These are phyloP conservation scores for Symbiotaphrina buchneri DNA, from an alignment of 495 filamentous ascomycete species.

Conservation along the genomic window DNA sequence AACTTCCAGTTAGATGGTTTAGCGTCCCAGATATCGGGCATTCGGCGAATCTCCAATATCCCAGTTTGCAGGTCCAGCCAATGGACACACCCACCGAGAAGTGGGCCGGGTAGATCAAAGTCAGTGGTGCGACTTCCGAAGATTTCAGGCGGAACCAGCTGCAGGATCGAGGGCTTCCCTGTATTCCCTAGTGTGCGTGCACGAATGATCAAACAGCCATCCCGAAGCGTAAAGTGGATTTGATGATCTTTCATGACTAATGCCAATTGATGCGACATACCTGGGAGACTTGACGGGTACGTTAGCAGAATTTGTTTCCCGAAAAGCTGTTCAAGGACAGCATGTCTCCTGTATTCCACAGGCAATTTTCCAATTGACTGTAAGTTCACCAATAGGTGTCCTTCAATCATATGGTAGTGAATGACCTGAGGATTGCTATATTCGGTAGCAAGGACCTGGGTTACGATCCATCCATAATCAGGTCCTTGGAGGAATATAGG, in stretches of 20 bases:
- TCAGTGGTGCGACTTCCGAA: constrained; percentile 8
- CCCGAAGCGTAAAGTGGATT: constrained; percentile 25
- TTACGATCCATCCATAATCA: constrained; percentile 14
- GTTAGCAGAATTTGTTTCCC: constrained; percentile 19
- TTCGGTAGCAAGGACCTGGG: constrained; percentile 7
- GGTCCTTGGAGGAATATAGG: constrained; percentile 9
- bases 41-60: constrained; percentile 11
- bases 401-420: constrained; percentile 23
- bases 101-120: constrained; percentile 9
- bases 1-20: constrained; percentile 9
- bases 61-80: constrained; percentile 10
- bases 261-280: constrained; percentile 22
- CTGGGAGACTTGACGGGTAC: constrained; percentile 17
- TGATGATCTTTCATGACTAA: constrained; percentile 11
- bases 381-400: constrained; percentile 23
- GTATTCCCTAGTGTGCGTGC: constrained; percentile 6
- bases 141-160: constrained; percentile 13
- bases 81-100: constrained; percentile 9
- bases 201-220: constrained; percentile 15
- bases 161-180: constrained; percentile 10
- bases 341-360: constrained; percentile 14
- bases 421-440: constrained; percentile 9
- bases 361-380: constrained; percentile 24
- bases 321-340: constrained; percentile 23
- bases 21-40: constrained; percentile 7